These are phyloP conservation scores for Apiospora arundinis DNA, from an alignment of 2,329 filamentous ascomycete genomes.

Conservation along the genomic window DNA sequence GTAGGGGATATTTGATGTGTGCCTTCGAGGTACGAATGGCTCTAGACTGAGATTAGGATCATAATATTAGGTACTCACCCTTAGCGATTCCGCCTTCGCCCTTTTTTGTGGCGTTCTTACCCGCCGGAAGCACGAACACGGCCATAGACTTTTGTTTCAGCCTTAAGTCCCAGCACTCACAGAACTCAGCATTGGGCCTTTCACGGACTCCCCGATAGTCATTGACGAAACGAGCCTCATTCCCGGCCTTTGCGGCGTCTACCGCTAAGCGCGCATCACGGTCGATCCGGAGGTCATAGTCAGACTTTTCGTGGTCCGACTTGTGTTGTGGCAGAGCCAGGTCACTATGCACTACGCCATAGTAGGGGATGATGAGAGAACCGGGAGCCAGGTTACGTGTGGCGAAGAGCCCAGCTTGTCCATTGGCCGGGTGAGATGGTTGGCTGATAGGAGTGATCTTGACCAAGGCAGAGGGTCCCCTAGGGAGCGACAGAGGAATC, in stretches of 20 bases:
- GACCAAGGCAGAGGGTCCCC: constrained; percentile 54
- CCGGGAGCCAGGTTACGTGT: constrained; percentile 58
- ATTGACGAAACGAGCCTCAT: constrained; percentile 71
- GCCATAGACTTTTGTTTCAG: constrained; percentile 61
- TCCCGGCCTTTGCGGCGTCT: constrained; percentile 63
- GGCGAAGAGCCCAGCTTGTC: constrained; percentile 67
- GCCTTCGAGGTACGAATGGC: not conserved
- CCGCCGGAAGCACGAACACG: constrained; percentile 59
- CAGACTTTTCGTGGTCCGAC: constrained; percentile 49
- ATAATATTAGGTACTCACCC: not conserved
- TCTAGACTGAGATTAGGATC: no score
- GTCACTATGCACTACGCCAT: constrained; percentile 61
- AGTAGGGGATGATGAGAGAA: constrained; percentile 65
- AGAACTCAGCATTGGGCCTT: constrained; percentile 64
- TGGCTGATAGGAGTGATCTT: constrained; percentile 60
- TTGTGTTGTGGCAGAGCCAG: constrained; percentile 37
- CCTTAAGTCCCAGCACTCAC: constrained; percentile 61
- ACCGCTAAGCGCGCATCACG: constrained; percentile 62
- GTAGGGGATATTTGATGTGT: no score
- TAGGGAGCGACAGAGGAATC: constrained; percentile 44
- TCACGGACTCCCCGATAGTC: constrained; percentile 66
- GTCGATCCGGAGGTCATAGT: constrained; percentile 72
- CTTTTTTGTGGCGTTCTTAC: constrained; percentile 45
- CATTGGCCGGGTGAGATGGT: constrained; percentile 60
- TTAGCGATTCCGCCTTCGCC: constrained; percentile 50